phyloP scores from a whole-genome alignment of 2,329 filamentous ascomycete genomes.

The Sporothrix brasiliensis region DNA sequence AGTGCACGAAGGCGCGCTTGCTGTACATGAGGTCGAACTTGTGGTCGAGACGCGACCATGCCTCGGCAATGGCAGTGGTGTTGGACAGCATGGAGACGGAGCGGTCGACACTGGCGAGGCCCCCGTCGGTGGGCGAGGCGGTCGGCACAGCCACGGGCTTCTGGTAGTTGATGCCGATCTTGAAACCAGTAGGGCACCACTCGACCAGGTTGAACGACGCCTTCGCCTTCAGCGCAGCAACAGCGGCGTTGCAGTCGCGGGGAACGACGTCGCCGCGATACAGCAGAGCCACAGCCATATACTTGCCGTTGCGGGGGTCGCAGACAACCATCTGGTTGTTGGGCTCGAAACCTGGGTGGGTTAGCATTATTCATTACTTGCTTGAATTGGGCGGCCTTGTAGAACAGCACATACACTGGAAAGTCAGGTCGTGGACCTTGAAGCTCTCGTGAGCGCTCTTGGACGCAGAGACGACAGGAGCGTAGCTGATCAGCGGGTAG shows the following conservation, averaged over 20 bases:
- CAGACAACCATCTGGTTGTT: constrained; percentile 81
- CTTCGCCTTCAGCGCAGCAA: constrained; percentile 70
- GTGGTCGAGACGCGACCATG: constrained; percentile 71
- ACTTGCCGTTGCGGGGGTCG: constrained; percentile 73
- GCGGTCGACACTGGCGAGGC: constrained; percentile 64
- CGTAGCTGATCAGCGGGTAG: constrained; percentile 74
- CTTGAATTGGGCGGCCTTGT: background rate
- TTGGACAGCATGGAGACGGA: constrained; percentile 72
- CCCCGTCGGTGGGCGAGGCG: constrained; percentile 56
- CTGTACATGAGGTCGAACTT: constrained; percentile 80
- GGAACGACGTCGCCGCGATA: constrained; percentile 73
- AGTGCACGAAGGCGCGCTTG: constrained; percentile 76
- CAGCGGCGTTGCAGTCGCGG: constrained; percentile 68
- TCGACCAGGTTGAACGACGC: constrained; percentile 73
- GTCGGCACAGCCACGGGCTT: constrained; percentile 63
- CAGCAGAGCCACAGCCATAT: constrained; percentile 73
- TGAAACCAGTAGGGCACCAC: constrained; percentile 76
- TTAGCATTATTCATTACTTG: constrained; percentile 4
- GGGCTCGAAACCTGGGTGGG: constrained; percentile 66
- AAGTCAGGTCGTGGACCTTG: constrained; percentile 77
- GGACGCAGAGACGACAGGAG: constrained; percentile 69
- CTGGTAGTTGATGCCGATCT: constrained; percentile 76
- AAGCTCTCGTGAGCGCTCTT: constrained; percentile 86
- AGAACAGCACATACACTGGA: constrained; percentile 62
- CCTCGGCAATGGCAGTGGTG: constrained; percentile 73